A percentile compares a stretch with the other conserved stretches of the same genome.
Evolutionary conservation across 257 asterid genomes (phyloP).

Genomic region (Verbascum thapsus): DNA sequence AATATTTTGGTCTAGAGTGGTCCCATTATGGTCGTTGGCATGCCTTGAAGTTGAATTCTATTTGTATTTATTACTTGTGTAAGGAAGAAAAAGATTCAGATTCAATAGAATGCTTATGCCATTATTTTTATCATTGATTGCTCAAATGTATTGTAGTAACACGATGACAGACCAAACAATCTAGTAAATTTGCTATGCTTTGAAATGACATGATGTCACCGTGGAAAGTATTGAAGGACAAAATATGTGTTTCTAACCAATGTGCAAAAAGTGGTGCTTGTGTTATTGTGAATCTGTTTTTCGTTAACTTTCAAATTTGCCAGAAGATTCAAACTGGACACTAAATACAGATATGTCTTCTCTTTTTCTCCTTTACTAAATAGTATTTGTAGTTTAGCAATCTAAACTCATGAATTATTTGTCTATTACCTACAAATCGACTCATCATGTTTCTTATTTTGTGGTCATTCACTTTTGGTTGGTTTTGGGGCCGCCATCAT

Average conservation of each 20-base stretch:
- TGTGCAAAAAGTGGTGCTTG: background rate
- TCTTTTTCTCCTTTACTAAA: background rate
- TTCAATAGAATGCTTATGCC: conserved; percentile 1
- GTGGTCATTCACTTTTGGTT: conserved; percentile 7
- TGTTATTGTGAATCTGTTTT: background rate
- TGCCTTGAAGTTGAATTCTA: background rate
- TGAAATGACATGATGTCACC: conserved; percentile 6
- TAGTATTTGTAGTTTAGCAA: background rate
- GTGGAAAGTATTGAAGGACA: no score
- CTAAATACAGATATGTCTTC: background rate
- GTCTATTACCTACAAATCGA: conserved; percentile 17
- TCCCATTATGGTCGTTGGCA: background rate
- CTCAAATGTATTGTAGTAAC: conserved; percentile 1
- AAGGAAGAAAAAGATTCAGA: conserved; percentile 3
- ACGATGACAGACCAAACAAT: background rate
- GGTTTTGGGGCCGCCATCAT: conserved; percentile 15
- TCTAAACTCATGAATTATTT: conserved; percentile 4
- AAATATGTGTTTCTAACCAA: conserved; percentile 7
- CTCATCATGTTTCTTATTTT: conserved; percentile 14
- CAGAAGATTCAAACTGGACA: conserved; percentile 3
- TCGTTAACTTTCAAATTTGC: background rate
- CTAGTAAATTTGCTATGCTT: background rate
- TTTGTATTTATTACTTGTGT: background rate
- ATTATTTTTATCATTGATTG: conserved; percentile 3
- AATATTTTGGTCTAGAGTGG: conserved; percentile 2